Evolutionary conservation across 2,329 filamentous ascomycete species (phyloP), one percentile per base, ranked within the genome.

Genomic region (Ophiostoma angusticollis): DNA sequence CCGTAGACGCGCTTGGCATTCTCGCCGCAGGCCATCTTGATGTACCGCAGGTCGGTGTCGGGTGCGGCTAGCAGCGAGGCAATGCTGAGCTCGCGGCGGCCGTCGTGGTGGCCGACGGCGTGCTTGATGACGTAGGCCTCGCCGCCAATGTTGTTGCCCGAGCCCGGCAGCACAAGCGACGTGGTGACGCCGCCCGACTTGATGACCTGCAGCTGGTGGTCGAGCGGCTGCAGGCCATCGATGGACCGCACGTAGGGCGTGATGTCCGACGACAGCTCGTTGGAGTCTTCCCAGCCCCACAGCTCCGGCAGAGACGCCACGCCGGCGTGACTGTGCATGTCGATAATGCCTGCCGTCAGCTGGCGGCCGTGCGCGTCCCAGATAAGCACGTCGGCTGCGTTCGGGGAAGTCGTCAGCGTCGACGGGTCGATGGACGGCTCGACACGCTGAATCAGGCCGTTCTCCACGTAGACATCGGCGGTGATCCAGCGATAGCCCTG

Each of bases 21-120:
- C 57, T 83, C 78, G 25, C 78, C 78, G 46, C 78, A 83, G 0
- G 79, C 79, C 78, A 83, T 83, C 60, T 84, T 83, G 66, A 84
- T 79, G 54, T 80, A 83, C 16, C 79, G 66, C 28, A 46, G 42
- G 71, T 76, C 79, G 17, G 65, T 63, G 30, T 78, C 75, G 1
- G 77, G 77, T 37, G 80, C 74, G 1, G 78, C 78, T 9, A 82
- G 62, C 61, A 82, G 65, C 47, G 80, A 72, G 18, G 64, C 58
- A 3, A 71, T 73, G 38, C 75, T 79, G 31, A 78, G 68, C 53
- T 82, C 78, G 13, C 65, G 59, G 17, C 78, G 68, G 4, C 77
- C 74, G 46, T 79, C 69, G 0, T 61, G 49, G 40, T 63, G 64
- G 16, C 76, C 76, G 9, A 80, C 70, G 9, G 77, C 72, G 44